Conservation (phyloP, 352 stramenopile species). For the Phytophthora chlamydospora region DNA sequence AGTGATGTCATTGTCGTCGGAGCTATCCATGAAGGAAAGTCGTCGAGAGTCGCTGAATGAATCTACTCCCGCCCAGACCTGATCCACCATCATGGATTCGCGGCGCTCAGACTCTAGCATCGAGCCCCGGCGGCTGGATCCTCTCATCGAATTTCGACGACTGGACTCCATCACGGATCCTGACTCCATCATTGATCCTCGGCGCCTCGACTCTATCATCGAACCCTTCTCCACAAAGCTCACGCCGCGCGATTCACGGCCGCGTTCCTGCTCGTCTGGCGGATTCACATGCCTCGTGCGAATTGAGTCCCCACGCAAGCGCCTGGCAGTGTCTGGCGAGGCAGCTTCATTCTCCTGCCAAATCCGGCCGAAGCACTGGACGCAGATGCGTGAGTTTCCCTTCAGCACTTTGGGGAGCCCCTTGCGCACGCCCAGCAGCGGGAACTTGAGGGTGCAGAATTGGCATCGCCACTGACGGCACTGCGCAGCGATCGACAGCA, state of each 20-base stretch:
- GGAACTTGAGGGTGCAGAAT: conserved; percentile 70
- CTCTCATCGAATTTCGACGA: conserved; percentile 22
- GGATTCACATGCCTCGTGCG: conserved; percentile 16
- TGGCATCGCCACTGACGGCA: conserved; percentile 61
- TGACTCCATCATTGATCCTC: conserved; percentile 26
- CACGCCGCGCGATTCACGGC: conserved; percentile 21
- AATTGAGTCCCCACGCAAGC: conserved; percentile 4
- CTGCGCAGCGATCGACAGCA: conserved; percentile 15
- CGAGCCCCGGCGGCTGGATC: conserved; percentile 30
- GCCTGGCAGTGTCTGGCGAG: conserved; percentile 1
- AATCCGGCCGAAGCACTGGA: conserved; percentile 51
- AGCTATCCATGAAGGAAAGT: conserved; percentile 38
- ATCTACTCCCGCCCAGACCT: conserved; percentile 33
- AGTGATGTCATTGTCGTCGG: conserved; percentile 9
- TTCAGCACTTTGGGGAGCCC: conserved; percentile 56
- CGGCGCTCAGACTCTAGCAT: conserved; percentile 42
- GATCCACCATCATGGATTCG: conserved; percentile 42
- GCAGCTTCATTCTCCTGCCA: conserved; percentile 44
- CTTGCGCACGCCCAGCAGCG: conserved; percentile 46
- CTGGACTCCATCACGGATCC: conserved; percentile 11
- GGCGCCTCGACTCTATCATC: conserved; percentile 21
- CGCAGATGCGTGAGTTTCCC: conserved; percentile 60
- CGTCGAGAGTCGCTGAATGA: conserved; percentile 25
- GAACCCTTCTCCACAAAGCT: conserved; percentile 24
- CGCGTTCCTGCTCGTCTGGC: conserved; percentile 4